Conservation (phyloP, 2,329 filamentous ascomycete genomes). For the Claviceps pazoutovae region DNA sequence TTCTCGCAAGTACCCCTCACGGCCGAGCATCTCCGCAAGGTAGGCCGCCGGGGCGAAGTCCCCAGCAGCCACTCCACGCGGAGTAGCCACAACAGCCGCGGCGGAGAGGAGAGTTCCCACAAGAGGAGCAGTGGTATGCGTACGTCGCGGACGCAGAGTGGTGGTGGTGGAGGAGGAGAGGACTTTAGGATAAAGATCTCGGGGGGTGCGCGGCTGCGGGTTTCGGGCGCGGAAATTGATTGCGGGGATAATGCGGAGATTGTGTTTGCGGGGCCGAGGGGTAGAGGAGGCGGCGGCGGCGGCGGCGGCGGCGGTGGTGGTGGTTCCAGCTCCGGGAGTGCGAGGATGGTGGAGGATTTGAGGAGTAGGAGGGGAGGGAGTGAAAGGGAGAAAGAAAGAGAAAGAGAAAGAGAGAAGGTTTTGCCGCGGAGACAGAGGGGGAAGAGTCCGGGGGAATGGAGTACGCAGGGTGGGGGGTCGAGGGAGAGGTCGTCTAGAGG, state of each 20-base stretch:
- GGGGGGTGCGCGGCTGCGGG: conserved; percentile 39
- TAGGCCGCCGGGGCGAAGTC: conserved; percentile 29
- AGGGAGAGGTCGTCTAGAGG: too few relatives aligned
- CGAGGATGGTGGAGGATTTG: conserved; percentile 33
- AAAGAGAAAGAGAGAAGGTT: too few relatives aligned
- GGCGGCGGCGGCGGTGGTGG: conserved; percentile 12
- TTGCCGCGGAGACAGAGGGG: too few relatives aligned
- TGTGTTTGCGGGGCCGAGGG: conserved; percentile 29
- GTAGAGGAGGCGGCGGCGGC: conserved; percentile 3
- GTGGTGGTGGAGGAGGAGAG: conserved; percentile 25
- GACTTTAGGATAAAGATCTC: conserved; percentile 49
- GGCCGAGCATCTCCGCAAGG: conserved; percentile 39
- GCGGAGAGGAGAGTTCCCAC: conserved; percentile 50
- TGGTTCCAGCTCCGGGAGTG: conserved; percentile 36
- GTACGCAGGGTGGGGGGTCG: too few relatives aligned
- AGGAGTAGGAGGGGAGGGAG: too few relatives aligned
- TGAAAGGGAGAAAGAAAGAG: too few relatives aligned
- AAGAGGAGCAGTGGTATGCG: conserved; percentile 46
- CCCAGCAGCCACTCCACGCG: conserved; percentile 42
- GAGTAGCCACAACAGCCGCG: conserved; percentile 44
- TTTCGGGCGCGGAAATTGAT: conserved; percentile 43
- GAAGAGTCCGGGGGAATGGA: too few relatives aligned
- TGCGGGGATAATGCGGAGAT: conserved; percentile 47
- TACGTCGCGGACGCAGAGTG: conserved; percentile 22
- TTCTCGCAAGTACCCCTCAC: conserved; percentile 33